Evolutionary conservation across 495 filamentous ascomycete species (phyloP), one percentile per base, ranked within the genome.

Genomic region (Monascus purpureus): DNA sequence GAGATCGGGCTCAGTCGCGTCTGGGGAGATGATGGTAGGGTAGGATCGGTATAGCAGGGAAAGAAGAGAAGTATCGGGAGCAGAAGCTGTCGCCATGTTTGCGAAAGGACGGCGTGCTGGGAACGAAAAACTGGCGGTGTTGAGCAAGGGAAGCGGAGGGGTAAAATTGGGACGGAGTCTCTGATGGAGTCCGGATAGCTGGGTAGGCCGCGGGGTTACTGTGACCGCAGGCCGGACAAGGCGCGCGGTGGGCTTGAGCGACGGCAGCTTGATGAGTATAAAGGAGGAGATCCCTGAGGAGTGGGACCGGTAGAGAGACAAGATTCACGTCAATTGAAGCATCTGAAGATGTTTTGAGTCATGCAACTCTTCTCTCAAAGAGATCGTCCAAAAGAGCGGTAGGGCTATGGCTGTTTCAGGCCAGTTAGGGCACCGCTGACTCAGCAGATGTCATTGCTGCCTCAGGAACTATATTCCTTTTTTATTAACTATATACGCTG

Each of bases 1-100:
- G 31, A 68, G 61, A 35, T 70, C 63, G 31, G 63, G 53, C 47
- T 75, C 66, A 31, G 59, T 58, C 29, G 59, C 53, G 45, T 66
- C 55, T 39, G 62, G 36, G 28, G 64, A 65, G 38, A 70, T 48
- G 28, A 55, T 53, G 36, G 53, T 42, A 19, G 67, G 64, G 45
- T 70, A 72, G 32, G 65, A 68, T 19, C 55, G 55, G 48, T 68
- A 68, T 35, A 75, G 61, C 38, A 70, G 65, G 25, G 59, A 55
- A 33, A 65, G 53, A 35, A 74, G 54, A 31, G 61, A 69, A 42
- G 61, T 56, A 40, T 69, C 53, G 40, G 62, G 58, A 43, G 59
- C 47, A 37, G 57, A 57, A 29, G 65, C 61, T 40, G 58, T 65
- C 36, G 67, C 68, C 70, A 74, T 52, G 25, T 32, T 51, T 43